These are phyloP conservation scores for Acorus calamus DNA, from an alignment of 106 monocot genomes.

Conservation along the genomic window DNA sequence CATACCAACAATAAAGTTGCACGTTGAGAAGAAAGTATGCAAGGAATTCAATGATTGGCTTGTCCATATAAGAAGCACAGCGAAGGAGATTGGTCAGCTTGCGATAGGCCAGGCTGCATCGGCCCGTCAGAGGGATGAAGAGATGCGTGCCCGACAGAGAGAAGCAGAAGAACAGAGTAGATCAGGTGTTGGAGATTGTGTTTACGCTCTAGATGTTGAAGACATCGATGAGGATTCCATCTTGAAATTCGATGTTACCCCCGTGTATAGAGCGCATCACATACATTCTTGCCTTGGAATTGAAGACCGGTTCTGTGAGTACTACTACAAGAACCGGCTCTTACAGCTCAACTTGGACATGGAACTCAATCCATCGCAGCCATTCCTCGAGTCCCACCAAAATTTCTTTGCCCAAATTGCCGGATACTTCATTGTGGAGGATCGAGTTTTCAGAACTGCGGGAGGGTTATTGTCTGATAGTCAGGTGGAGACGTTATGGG, in stretches of 20 bases:
- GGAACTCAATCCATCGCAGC: slow-evolving; percentile 51
- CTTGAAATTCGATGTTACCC: slow-evolving; percentile 67
- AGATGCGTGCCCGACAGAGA: slow-evolving; percentile 39
- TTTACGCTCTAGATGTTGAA: slow-evolving; percentile 47
- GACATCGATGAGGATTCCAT: slow-evolving; percentile 38
- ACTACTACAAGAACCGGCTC: slow-evolving; percentile 80
- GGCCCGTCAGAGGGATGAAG: slow-evolving; percentile 61
- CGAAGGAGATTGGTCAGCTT: slow-evolving; percentile 69
- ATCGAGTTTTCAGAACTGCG: slow-evolving; percentile 56
- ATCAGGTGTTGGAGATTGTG: slow-evolving; percentile 34
- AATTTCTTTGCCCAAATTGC: slow-evolving; percentile 78
- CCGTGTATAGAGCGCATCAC: slow-evolving; percentile 71
- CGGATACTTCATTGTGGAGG: slow-evolving; percentile 87
- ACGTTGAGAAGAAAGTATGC: slow-evolving; percentile 61
- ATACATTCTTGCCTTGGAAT: slow-evolving; percentile 63
- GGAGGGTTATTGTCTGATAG: slow-evolving; percentile 46
- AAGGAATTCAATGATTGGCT: slow-evolving; percentile 81
- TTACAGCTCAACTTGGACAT: slow-evolving; percentile 86
- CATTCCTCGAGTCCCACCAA: slow-evolving; percentile 87
- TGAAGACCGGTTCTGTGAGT: slow-evolving; percentile 59
- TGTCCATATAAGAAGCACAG: slow-evolving; percentile 47
- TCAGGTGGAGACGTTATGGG: slow-evolving; percentile 60
- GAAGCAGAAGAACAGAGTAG: slow-evolving; percentile 64
- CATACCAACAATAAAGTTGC: slow-evolving; percentile 38
- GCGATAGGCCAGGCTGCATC: slow-evolving; percentile 68